Base-by-base conservation (phyloP, 148 eudicot species). In the Heliosperma pusillum region DNA sequence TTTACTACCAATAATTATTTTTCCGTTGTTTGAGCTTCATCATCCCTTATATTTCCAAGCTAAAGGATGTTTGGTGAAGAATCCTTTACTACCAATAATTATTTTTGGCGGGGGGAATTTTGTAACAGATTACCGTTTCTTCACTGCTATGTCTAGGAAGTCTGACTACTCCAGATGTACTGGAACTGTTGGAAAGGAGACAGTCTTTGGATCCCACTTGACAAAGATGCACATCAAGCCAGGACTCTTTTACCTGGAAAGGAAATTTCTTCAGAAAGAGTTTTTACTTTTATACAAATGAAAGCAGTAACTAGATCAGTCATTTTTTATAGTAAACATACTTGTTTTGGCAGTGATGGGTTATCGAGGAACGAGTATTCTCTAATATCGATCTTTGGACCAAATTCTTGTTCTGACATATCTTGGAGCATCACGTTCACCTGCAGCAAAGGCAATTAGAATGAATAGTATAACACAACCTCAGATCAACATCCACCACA, bases 211-310 rank as follows among this genome's bases (percentile, higher is more conserved):
- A 89, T 58, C 97, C 99, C 69, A 82, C 90, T 85, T 88, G 94
- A 82, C 99, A 95, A 79, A 95, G 90, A 44, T 95, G 91, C 76
- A 95, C 99, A 80, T 95, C 90, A 71, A 95, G 92, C 97, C 97
- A 90, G 52, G 99, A 95, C 71, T 92, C 91, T 82, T 95, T 95
- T 15, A 95, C 97, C 98, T 95, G 74, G 69, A 84, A 27, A 79
- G 47, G 59, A 40, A 53, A 64, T 11, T 15, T 19, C 30, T 10
- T 50, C 17, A 56, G 66, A 70, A 63, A 25, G 71, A 64, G 56
- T 64, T 59, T 30, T n/a, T 29, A 22, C 52, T 26, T 45, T 11
- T 29, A 16, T 0, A 7, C 22, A 0, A 16, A 53, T 47, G 22
- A 27, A 42, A 3, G 20, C 26, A 42, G 22, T 71, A 29, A 20